Evolutionary conservation across 2,329 filamentous ascomycete species (phyloP).

Genomic region (Zymoseptoria tritici): DNA sequence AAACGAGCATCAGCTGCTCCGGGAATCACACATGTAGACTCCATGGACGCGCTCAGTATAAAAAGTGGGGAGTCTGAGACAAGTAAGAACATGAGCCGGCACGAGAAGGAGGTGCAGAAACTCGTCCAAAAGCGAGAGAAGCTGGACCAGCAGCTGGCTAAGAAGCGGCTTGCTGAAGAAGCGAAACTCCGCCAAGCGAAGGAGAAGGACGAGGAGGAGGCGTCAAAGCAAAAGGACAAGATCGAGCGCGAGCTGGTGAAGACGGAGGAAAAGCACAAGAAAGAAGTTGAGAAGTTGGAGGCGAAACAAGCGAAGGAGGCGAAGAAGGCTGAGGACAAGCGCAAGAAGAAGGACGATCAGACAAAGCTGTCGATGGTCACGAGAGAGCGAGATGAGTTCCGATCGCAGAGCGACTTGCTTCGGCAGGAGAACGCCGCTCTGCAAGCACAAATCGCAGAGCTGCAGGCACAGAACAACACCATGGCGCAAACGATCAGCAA

Average conservation of each 20-base stretch:
- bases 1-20: conserved; percentile 25
- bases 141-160: conserved; percentile 56
- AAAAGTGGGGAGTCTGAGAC: conserved; percentile 12
- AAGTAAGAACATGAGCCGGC: conserved; percentile 16
- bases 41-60: conserved; percentile 20
- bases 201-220: conserved; percentile 33
- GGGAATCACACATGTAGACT: conserved; percentile 18
- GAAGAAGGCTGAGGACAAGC: conserved; percentile 39
- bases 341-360: conserved; percentile 41
- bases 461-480: conserved; percentile 52
- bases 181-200: conserved; percentile 33
- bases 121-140: conserved; percentile 54
- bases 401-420: conserved; percentile 38
- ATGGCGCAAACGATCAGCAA: conserved; percentile 38
- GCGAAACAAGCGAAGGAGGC: conserved; percentile 28
- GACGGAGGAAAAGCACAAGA: conserved; percentile 55
- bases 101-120: conserved; percentile 60
- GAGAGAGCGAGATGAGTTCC: conserved; percentile 42
- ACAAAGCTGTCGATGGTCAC: conserved; percentile 41
- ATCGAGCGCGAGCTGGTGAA: conserved; percentile 58
- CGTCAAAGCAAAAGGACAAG: conserved; percentile 59
- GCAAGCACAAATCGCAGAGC: conserved; percentile 44
- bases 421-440: conserved; percentile 45
- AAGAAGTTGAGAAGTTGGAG: conserved; percentile 54
- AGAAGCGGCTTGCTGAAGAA: conserved; percentile 48